Evolutionary conservation across 78 protist genomes (phyloP).

Genomic region (Dictyostelium capitatum): DNA sequence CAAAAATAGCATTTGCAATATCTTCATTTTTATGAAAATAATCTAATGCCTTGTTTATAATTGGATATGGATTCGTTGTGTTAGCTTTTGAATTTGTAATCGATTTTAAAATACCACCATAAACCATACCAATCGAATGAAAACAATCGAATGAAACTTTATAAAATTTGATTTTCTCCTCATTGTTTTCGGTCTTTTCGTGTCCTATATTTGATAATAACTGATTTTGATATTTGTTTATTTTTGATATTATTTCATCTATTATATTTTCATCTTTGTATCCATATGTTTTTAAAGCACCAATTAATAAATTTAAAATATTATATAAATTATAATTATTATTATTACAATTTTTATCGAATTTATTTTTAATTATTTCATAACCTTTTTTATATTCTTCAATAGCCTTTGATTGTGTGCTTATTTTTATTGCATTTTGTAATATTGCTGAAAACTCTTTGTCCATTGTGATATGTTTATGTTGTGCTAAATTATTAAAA

Average conservation of each 20-base stretch:
- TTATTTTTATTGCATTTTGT: too few species aligned
- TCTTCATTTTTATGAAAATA: too few species aligned
- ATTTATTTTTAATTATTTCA: neutral
- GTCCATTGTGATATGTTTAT: too few species aligned
- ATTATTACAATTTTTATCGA: neutral
- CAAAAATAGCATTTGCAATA: too few species aligned
- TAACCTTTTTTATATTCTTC: conserved; percentile 5
- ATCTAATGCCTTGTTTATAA: neutral
- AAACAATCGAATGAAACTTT: conserved; percentile 5
- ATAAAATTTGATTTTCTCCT: neutral
- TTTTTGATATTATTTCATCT: too few species aligned
- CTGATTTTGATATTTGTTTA: too few species aligned
- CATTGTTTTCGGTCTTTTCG: too few species aligned
- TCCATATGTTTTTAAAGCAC: neutral
- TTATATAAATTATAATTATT: neutral
- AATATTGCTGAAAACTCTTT: too few species aligned
- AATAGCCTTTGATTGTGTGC: neutral
- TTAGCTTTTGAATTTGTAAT: too few species aligned
- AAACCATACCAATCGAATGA: neutral
- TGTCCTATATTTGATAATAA: too few species aligned
- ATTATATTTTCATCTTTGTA: too few species aligned
- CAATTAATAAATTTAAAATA: neutral
- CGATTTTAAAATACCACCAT: neutral
- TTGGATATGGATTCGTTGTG: neutral
- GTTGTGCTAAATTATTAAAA: too few species aligned